phyloP scores from a whole-genome alignment of 306 rosid genomes.

The Vigna trinervia region DNA sequence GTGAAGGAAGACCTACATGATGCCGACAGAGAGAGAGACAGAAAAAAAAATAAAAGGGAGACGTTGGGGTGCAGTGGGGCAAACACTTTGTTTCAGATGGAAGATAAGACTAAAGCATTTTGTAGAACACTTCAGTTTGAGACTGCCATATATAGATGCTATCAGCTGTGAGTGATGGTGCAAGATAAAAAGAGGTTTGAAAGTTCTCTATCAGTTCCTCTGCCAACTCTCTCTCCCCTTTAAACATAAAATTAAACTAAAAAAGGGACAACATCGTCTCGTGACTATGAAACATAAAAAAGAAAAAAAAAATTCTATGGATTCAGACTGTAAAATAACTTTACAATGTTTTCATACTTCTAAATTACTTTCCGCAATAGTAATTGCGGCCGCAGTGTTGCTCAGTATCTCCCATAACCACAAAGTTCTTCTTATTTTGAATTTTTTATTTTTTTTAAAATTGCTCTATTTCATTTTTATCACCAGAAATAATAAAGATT shows the following conservation, averaged over 20 bases:
- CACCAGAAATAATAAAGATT: no score
- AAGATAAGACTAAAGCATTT: constrained; percentile 48
- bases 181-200: constrained; percentile 88
- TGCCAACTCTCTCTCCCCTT: constrained; percentile 61
- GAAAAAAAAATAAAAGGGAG: constrained; percentile 36
- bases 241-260: constrained; percentile 54
- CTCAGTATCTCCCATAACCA: no score
- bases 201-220: constrained; percentile 98
- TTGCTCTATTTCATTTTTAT: no score
- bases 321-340: no score
- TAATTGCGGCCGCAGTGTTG: no score
- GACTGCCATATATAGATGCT: constrained; percentile 75
- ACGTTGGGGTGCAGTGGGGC: constrained; percentile 4
- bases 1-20: constrained; percentile 81
- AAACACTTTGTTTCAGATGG: constrained; percentile 53
- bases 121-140: constrained; percentile 70
- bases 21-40: constrained; percentile 67
- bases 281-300: constrained; percentile 61
- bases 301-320: no score
- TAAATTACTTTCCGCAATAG: no score
- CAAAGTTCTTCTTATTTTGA: no score
- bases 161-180: constrained; percentile 86
- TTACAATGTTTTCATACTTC: no score
- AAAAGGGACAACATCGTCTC: constrained; percentile 70
- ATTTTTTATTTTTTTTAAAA: no score